phyloP scores from a whole-genome alignment of 805 yeast species.

The Brettanomyces bruxellensis region DNA sequence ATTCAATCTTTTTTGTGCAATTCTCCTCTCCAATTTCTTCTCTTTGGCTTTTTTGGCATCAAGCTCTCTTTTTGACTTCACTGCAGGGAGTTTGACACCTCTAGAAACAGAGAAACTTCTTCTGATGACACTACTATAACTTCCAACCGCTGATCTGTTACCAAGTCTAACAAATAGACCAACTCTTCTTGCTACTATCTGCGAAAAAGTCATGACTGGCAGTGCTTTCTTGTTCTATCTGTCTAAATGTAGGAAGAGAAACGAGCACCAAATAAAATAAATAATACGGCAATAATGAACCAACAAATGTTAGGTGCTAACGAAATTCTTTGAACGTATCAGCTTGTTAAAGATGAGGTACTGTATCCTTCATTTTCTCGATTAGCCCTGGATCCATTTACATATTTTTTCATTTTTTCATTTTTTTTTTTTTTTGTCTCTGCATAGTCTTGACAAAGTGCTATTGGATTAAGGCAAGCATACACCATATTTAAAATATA shows the following conservation, averaged over 20 bases:
- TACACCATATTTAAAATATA: too few relatives aligned
- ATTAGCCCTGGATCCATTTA: not conserved
- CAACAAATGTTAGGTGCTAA: too few relatives aligned
- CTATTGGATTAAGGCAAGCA: too few relatives aligned
- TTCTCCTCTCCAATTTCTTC: conserved; percentile 18
- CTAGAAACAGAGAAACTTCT: not conserved
- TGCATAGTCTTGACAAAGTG: too few relatives aligned
- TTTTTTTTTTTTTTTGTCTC: too few relatives aligned
- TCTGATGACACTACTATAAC: not conserved
- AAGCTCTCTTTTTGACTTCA: conserved; percentile 19
- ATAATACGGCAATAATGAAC: too few relatives aligned
- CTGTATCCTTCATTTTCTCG: not conserved
- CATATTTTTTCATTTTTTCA: not conserved
- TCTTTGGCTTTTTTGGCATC: conserved; percentile 19
- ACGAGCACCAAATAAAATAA: too few relatives aligned
- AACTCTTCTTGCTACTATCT: too few relatives aligned
- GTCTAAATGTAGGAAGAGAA: too few relatives aligned
- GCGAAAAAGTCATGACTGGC: too few relatives aligned
- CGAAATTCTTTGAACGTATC: not conserved
- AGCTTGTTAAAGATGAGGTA: not conserved
- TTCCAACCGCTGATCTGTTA: not conserved
- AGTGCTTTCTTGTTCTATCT: too few relatives aligned
- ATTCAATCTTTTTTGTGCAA: conserved; percentile 18
- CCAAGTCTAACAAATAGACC: not conserved
- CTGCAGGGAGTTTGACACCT: conserved; percentile 8